Evolutionary conservation across 225 moss, liverwort and hornwort species (phyloP), one percentile per base, ranked within the genome.

Genomic region (Polytrichum commune): DNA sequence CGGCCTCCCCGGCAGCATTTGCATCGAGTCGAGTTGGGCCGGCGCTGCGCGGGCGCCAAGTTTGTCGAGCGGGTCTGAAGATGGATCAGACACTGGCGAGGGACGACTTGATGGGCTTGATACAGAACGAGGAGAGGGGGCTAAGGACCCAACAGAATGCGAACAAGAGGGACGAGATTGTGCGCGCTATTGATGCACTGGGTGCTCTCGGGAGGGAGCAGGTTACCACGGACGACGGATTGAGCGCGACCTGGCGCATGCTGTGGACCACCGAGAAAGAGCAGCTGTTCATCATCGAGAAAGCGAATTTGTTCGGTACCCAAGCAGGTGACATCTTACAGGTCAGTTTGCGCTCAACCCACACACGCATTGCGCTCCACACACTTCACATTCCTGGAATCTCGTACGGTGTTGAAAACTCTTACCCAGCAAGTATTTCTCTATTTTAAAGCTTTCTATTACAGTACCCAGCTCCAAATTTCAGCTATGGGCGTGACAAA

Each of bases 191-290:
- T 25, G 90, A 89, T n/a, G 88, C 88, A 23, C 76, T 96, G 69
- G 88, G 75, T 24, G 62, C 53, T 57, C 55, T 77, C 19, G 78
- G 88, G 30, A 66, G 82, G 24, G 85, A 81, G 6, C 85, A 77
- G 8, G 76, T 64, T 46, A 96, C 95, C 30, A 93, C 95, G 3
- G 80, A 82, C 22, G 85, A 90, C 53, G 83, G 78, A 5, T 81
- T 96, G 78, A 91, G 80, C 55, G 91, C 80, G 26, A 85, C 90
- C 29, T 96, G 96, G 96, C 85, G 93, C 7, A 89, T 96, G 90
- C 62, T 93, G 75, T 96, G 96, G 96, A 96, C 96, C 27, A 93
- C 96, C 8, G 96, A 96, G 83, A 93, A 93, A 75, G 96, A 96
- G 71, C 87, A 90, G 60, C 76, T 96, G 56, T 96, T 96, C 67